Evolutionary conservation across 805 yeast genomes (phyloP).

Genomic region (Starmera caribaea): DNA sequence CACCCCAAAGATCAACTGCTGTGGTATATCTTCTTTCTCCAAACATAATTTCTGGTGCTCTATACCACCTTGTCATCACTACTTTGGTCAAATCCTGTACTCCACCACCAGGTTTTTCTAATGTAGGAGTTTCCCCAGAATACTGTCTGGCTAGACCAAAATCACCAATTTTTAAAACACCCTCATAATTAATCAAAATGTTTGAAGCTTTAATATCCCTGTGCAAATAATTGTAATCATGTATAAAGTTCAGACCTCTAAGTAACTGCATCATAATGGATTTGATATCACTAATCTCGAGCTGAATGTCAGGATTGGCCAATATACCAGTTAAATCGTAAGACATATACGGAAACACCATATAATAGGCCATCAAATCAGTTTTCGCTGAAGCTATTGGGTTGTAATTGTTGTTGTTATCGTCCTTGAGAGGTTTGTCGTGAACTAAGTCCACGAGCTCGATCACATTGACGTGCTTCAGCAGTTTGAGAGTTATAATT

Average conservation of each 20-base stretch:
- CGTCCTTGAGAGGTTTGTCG: slow-evolving; percentile 27
- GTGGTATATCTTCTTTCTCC: slow-evolving; percentile 86
- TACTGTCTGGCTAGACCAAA: slow-evolving; percentile 85
- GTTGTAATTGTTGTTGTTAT: slow-evolving; percentile 2
- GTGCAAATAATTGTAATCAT: slow-evolving; percentile 51
- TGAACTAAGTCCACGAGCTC: slow-evolving; percentile 74
- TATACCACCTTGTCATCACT: slow-evolving; percentile 95
- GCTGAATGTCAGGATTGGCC: slow-evolving; percentile 60
- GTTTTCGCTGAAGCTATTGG: slow-evolving; percentile 2
- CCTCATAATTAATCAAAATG: slow-evolving; percentile 66
- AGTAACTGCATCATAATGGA: slow-evolving; percentile 73
- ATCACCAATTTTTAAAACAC: slow-evolving; percentile 84
- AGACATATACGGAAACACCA: slow-evolving; percentile 89
- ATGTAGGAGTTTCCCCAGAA: slow-evolving; percentile 49
- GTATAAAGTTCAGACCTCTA: slow-evolving; percentile 75
- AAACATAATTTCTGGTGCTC: slow-evolving; percentile 87
- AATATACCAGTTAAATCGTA: slow-evolving; percentile 85
- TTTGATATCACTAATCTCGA: slow-evolving; percentile 65
- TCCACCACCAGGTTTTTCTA: slow-evolving; percentile 35
- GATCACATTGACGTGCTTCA: slow-evolving; percentile 63
- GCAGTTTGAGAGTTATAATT: slow-evolving; percentile 65
- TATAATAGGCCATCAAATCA: slow-evolving; percentile 45
- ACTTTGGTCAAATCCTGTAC: slow-evolving; percentile 42
- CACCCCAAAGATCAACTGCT: slow-evolving; percentile 96
- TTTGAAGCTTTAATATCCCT: slow-evolving; percentile 97